Base-by-base conservation (phyloP, 129 eudicot species). In the Saposhnikovia divaricata region DNA sequence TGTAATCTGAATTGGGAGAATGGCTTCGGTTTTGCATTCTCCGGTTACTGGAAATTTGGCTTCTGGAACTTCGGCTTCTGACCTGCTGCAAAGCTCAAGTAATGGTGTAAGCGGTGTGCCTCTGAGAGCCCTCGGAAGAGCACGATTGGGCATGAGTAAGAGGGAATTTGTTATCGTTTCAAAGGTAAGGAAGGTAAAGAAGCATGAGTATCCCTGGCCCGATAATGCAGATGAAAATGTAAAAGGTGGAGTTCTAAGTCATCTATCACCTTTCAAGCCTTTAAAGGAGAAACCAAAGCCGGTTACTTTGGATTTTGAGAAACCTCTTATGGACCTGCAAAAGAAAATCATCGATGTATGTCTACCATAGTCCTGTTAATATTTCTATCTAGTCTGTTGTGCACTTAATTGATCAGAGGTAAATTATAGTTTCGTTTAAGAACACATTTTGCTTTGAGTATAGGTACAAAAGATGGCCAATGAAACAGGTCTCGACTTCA, bases 391-490 rank as follows among this genome's bases (percentile, higher is more conserved):
- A 10, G 6, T 34, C 27, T 34, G 68, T 68, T 15, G 77, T 78
- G 6, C 47, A 13, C 40, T 72, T 65, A 45, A 11, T 23, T 83
- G 72, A 16, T 68, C 19, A 77, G 47, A 55, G 74, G 55, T 72
- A 44, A 47, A 72, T 76, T 51, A 55, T 61, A 83, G 38, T 63
- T 75, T 10, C 39, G 40, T 76, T 72, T 10, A 21, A 74, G 8
- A 42, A 7, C 45, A 31, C 6, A 38, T 27, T 72, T 79, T 82
- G 61, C 39, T 75, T 73, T 75, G 75, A 47, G 45, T 84, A 78
- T 83, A 93, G 98, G 96, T 94, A 34, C 92, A 90, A 89, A 93
- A 87, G 85, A 91, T 91, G 98, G 97, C 97, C 34, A 91, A 89
- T 78, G 97, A 93, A 85, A 91, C 98, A 38, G 97, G 96, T 50